Percentiles rank a stretch among this genome's conserved stretches.
These are phyloP conservation scores for Pseudocercospora macadamiae DNA, from an alignment of 2,329 filamentous ascomycete genomes.

Conservation along the genomic window DNA sequence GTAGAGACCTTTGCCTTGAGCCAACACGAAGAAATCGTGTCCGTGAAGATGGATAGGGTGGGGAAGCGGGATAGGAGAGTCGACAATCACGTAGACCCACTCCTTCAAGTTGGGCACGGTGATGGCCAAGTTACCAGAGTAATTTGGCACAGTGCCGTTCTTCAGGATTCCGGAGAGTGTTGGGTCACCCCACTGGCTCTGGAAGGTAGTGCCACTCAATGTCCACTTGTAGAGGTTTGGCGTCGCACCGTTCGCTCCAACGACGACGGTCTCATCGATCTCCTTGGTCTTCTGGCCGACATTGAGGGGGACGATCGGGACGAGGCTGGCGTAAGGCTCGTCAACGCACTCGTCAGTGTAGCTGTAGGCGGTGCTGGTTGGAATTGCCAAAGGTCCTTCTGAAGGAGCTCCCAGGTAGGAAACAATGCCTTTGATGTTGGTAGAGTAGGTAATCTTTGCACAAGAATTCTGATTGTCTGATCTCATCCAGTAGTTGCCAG, in stretches of 20 bases:
- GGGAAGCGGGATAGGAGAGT: constrained; percentile 41
- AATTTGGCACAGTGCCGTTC: constrained; percentile 40
- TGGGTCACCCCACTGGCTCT: constrained; percentile 43
- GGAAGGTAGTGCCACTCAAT: constrained; percentile 46
- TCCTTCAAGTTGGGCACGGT: constrained; percentile 39
- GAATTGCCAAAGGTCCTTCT: constrained; percentile 28
- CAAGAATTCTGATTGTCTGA: constrained; percentile 46
- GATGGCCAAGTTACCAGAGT: constrained; percentile 42
- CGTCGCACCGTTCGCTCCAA: constrained; percentile 36
- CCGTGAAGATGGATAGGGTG: constrained; percentile 46
- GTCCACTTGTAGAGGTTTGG: constrained; percentile 46
- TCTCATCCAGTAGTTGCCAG: constrained; percentile 37
- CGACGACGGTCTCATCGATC: constrained; percentile 37
- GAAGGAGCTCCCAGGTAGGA: constrained; percentile 37
- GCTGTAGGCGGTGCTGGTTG: constrained; percentile 39
- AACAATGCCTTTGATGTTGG: constrained; percentile 41
- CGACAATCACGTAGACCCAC: constrained; percentile 51
- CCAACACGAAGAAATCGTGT: constrained; percentile 42
- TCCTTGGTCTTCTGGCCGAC: constrained; percentile 33
- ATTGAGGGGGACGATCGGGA: constrained; percentile 37
- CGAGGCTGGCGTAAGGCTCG: constrained; percentile 42
- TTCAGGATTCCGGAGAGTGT: constrained; percentile 41
- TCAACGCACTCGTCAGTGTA: constrained; percentile 43
- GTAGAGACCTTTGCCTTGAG: constrained; percentile 35
- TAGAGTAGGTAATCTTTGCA: constrained; percentile 38